A percentile compares a stretch with the other conserved stretches of the same genome.
phyloP scores from a whole-genome alignment of 1,284 basidiomycete genomes.

The Leucoagaricus sp. region DNA sequence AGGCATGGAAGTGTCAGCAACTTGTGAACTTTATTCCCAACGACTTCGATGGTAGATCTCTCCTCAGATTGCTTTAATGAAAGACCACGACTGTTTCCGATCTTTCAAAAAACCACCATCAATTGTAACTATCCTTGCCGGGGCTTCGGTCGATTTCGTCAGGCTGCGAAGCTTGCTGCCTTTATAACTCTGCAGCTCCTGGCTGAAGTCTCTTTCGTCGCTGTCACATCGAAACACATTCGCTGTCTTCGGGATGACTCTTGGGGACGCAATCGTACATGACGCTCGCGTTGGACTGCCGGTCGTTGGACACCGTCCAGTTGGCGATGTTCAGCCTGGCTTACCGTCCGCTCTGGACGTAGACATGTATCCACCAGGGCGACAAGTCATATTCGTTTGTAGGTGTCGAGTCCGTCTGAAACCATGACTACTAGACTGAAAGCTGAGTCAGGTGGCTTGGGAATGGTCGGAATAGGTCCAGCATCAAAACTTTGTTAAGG shows the following conservation, averaged over 20 bases:
- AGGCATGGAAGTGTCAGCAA: not conserved
- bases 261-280: too few relatives aligned
- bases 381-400: constrained; percentile 19
- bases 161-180: not conserved
- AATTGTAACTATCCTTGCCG: not conserved
- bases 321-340: not conserved
- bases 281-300: too few relatives aligned
- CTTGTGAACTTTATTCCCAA: not conserved
- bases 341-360: not conserved
- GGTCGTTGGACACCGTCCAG: too few relatives aligned
- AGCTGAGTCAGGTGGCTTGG: constrained; percentile 61
- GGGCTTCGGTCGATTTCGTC: too few relatives aligned
- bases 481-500: not conserved
- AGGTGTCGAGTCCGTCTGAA: not conserved
- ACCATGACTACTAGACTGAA: not conserved
- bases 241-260: too few relatives aligned
- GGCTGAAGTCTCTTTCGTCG: too few relatives aligned
- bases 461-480: constrained; percentile 69
- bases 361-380: constrained; percentile 7
- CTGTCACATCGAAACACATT: too few relatives aligned
- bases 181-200: not conserved
- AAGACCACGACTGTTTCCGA: not conserved
- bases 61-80: not conserved
- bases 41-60: not conserved
- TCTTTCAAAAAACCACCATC: not conserved